Evolutionary conservation across 768 basidiomycete genomes (phyloP).

Genomic region (Podaxis sp.): DNA sequence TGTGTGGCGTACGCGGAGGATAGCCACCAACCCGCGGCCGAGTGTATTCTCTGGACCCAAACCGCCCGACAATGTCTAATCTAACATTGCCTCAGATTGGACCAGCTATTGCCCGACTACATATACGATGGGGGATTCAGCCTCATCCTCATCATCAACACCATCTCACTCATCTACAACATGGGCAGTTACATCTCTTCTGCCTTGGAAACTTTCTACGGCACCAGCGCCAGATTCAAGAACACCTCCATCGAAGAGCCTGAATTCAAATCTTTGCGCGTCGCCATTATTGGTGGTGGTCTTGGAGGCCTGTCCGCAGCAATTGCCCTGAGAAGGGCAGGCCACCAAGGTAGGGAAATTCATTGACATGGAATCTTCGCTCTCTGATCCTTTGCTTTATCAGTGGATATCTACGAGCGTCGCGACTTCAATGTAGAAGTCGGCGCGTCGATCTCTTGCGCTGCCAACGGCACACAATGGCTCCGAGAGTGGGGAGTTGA

Average conservation of each 20-base stretch:
- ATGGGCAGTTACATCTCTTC: background rate
- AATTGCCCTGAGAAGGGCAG: conserved; percentile 29
- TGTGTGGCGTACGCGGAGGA: background rate
- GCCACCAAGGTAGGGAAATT: conserved; percentile 22
- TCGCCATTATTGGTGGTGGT: conserved; percentile 23
- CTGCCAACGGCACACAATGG: conserved; percentile 34
- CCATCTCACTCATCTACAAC: background rate
- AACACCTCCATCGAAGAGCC: no score
- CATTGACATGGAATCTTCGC: background rate
- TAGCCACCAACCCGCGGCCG: background rate
- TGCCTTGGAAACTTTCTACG: background rate
- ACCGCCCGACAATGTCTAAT: background rate
- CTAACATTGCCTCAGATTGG: background rate
- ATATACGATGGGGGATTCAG: background rate
- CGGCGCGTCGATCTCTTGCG: conserved; percentile 33
- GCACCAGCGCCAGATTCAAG: background rate
- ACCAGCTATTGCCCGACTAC: background rate
- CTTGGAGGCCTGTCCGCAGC: conserved; percentile 23
- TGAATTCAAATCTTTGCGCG: conserved; percentile 19
- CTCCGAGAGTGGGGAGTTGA: conserved; percentile 33
- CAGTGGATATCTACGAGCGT: conserved; percentile 30
- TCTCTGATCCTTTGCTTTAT: background rate
- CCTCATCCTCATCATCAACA: conserved; percentile 1
- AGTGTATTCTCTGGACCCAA: background rate
- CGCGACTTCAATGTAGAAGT: conserved; percentile 32